Conservation (phyloP, 2,329 filamentous ascomycete genomes). For the Neophaeococcomyces aloes region DNA sequence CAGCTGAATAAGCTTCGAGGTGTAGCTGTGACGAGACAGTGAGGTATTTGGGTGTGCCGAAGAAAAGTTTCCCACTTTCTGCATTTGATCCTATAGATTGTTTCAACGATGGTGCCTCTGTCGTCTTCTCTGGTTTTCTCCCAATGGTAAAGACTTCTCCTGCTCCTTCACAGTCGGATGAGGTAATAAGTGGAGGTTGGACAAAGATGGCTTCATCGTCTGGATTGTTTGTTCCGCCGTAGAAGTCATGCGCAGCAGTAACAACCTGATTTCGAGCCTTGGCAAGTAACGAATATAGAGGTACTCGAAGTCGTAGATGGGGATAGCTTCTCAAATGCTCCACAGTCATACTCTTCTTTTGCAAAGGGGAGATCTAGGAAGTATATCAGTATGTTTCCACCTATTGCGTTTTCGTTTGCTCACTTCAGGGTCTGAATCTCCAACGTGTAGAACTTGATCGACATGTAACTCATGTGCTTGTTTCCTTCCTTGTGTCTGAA, state of each 20-base stretch:
- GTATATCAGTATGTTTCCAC: slow-evolving; percentile 11
- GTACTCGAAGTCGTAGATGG: slow-evolving; percentile 73
- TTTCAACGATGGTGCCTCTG: slow-evolving; percentile 6
- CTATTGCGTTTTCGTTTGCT: slow-evolving; percentile 26
- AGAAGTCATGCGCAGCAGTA: slow-evolving; percentile 62
- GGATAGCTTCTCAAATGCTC: slow-evolving; percentile 83
- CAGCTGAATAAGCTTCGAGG: slow-evolving; percentile 80
- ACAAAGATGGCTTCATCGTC: slow-evolving; percentile 61
- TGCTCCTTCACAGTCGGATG: slow-evolving; percentile 92
- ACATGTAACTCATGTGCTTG: slow-evolving; percentile 77
- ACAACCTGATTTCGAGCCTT: slow-evolving; percentile 74
- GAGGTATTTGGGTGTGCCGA: slow-evolving; percentile 78
- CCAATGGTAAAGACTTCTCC: slow-evolving; percentile 79
- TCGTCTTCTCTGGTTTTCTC: slow-evolving; percentile 21
- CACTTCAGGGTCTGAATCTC: slow-evolving; percentile 69
- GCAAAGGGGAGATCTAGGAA: slow-evolving; percentile 77
- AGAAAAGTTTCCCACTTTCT: slow-evolving; percentile 52
- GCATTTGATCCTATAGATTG: slow-evolving; percentile 14
- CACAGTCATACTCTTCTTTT: slow-evolving; percentile 88
- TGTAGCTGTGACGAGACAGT: slow-evolving; percentile 94
- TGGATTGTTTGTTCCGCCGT: slow-evolving; percentile 43
- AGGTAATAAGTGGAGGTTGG: slow-evolving; percentile 89
- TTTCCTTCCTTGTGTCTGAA: slow-evolving; percentile 49
- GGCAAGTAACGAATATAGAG: slow-evolving; percentile 68
- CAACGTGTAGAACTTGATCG: slow-evolving; percentile 57